phyloP scores from a whole-genome alignment of 441 rosid genomes.

The Hypseocharis bilobata region DNA sequence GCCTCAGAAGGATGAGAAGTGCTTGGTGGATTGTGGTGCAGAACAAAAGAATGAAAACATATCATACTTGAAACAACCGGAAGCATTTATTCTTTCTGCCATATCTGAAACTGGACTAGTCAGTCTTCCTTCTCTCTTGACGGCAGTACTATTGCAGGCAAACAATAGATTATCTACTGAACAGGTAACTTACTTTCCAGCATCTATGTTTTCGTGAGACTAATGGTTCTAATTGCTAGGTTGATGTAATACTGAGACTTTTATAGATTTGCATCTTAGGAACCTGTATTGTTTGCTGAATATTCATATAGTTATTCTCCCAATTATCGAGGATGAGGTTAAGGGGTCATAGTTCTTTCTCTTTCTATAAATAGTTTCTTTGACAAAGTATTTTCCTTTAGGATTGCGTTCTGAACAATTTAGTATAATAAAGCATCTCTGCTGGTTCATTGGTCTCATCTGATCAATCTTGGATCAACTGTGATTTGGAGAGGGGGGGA shows the following conservation, averaged over 20 bases:
- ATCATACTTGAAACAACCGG: slow-evolving; percentile 36
- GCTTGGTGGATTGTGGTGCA: slow-evolving; percentile 17
- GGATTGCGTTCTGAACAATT: neutral
- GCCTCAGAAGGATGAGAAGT: slow-evolving; percentile 30
- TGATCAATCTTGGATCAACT: too few relatives aligned
- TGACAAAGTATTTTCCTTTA: neutral
- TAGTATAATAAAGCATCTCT: neutral
- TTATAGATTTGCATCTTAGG: neutral
- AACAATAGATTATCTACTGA: slow-evolving; percentile 54
- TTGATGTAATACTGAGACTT: neutral
- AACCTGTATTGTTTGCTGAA: neutral
- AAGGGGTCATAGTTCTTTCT: neutral
- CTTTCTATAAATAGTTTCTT: neutral
- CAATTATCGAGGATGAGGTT: neutral
- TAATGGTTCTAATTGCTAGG: slow-evolving; percentile 4
- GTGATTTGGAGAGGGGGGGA: too few relatives aligned
- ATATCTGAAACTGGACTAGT: slow-evolving; percentile 70
- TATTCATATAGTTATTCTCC: neutral
- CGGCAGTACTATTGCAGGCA: slow-evolving; percentile 66
- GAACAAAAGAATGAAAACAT: slow-evolving; percentile 25
- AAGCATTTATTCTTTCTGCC: slow-evolving; percentile 50
- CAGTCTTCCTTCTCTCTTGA: slow-evolving; percentile 69
- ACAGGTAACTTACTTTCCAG: slow-evolving; percentile 36
- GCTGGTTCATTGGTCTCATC: too few relatives aligned
- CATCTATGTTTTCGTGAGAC: neutral